Conservation (phyloP, 805 yeast species). For the Ogataea philodendri region DNA sequence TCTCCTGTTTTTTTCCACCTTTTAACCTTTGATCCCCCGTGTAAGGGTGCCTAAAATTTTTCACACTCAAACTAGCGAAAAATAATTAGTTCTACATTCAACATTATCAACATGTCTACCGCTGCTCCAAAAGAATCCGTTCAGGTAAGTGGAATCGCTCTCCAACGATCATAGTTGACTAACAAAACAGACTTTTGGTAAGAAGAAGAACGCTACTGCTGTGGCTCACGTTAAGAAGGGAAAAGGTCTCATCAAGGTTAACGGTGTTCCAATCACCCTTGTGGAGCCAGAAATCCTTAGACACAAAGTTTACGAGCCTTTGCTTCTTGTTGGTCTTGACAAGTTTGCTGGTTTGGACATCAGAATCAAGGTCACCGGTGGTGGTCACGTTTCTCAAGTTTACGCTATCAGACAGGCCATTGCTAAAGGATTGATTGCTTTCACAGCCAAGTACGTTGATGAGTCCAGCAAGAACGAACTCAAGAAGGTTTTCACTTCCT, state of each 20-base stretch:
- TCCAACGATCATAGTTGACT: conserved; percentile 14
- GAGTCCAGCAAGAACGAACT: conserved; percentile 99
- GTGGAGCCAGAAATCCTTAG: conserved; percentile 99
- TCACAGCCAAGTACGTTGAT: conserved; percentile 98
- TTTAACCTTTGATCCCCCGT: conserved; percentile 8
- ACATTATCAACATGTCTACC: conserved; percentile 40
- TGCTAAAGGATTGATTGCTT: conserved; percentile 99
- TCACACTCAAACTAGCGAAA: conserved; percentile 10
- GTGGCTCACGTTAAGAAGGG: conserved; percentile 99
- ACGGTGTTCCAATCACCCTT: conserved; percentile 98
- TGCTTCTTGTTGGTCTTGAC: conserved; percentile 96
- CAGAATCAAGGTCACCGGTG: conserved; percentile 99
- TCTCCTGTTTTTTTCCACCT: no score
- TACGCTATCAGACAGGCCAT: conserved; percentile 99
- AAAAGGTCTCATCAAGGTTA: conserved; percentile 98
- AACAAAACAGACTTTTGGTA: conserved; percentile 87
- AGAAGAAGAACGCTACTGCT: conserved; percentile 99
- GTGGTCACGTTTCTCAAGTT: conserved; percentile 99
- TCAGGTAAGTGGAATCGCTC: conserved; percentile 60
- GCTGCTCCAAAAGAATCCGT: conserved; percentile 72
- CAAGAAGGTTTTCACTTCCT: conserved; percentile 94
- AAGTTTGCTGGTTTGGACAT: conserved; percentile 97
- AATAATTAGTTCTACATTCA: conserved; percentile 12
- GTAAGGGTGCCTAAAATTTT: conserved; percentile 16
- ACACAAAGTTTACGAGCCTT: conserved; percentile 99